Conservation (phyloP, 2,329 filamentous ascomycete species). For the Beauveria sp. region DNA sequence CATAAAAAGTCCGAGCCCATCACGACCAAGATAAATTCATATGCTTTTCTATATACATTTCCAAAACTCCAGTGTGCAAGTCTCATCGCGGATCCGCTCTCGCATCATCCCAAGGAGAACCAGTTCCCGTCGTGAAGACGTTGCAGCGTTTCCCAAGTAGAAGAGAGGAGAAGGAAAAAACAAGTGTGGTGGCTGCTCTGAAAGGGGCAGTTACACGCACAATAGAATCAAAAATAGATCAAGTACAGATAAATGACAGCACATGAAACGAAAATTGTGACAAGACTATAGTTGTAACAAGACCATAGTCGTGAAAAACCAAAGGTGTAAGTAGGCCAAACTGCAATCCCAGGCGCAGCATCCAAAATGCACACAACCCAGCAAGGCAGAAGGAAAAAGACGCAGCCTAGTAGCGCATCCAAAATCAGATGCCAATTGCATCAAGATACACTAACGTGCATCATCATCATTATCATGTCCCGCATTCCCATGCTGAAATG, state of each 20-base stretch:
- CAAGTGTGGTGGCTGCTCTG: neutral
- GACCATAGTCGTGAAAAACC: neutral
- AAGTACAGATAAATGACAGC: neutral
- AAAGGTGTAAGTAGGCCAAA: neutral
- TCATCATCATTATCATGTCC: neutral
- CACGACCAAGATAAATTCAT: neutral
- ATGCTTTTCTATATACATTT: neutral
- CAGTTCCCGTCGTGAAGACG: neutral
- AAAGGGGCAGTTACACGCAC: neutral
- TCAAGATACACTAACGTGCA: neutral
- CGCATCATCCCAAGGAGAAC: neutral
- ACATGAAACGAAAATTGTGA: neutral
- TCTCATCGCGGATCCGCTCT: neutral
- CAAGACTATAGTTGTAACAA: too few relatives aligned
- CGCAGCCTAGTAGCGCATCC: neutral
- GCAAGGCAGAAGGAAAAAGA: neutral
- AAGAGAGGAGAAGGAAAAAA: neutral
- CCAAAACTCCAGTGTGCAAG: neutral
- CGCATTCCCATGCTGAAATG: conserved; percentile 9
- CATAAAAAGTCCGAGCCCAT: neutral
- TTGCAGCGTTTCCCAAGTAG: neutral
- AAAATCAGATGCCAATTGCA: neutral
- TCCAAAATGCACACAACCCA: neutral
- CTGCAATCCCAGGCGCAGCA: neutral
- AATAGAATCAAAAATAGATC: neutral